These are phyloP conservation scores for Backusella westeae DNA, from an alignment of 192 early-diverging fungal species.

Conservation along the genomic window DNA sequence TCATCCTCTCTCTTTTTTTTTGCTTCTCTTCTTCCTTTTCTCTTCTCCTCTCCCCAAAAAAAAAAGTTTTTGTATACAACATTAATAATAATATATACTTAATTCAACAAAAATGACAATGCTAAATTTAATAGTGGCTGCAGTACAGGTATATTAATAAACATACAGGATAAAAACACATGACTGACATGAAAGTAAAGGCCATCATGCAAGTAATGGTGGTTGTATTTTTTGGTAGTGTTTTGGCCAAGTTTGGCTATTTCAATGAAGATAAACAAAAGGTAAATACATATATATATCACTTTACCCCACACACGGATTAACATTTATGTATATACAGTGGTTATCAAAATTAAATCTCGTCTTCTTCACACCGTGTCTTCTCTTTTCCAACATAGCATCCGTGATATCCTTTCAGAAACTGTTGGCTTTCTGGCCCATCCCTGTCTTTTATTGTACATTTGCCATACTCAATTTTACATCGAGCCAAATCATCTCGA, in stretches of 20 bases:
- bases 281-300: conserved; percentile 18
- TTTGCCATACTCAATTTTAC: conserved; percentile 37
- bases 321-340: conserved; percentile 26
- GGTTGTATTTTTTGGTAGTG: conserved; percentile 29
- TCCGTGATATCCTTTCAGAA: conserved; percentile 61
- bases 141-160: conserved; percentile 20
- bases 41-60: neutral
- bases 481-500: conserved; percentile 38
- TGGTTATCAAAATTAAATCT: conserved; percentile 60
- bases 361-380: conserved; percentile 72
- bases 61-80: neutral
- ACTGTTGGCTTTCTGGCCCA: conserved; percentile 70
- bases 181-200: neutral
- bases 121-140: conserved; percentile 29
- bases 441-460: conserved; percentile 49
- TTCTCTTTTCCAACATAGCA: conserved; percentile 74
- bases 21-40: neutral
- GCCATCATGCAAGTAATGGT: conserved; percentile 36
- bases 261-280: conserved; percentile 33
- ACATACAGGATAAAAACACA: neutral
- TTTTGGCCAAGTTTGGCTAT: conserved; percentile 30
- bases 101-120: conserved; percentile 11
- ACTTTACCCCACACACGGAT: neutral
- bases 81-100: neutral
- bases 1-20: neutral